phyloP scores from a whole-genome alignment of 805 yeast genomes.

The Spathaspora girioi region DNA sequence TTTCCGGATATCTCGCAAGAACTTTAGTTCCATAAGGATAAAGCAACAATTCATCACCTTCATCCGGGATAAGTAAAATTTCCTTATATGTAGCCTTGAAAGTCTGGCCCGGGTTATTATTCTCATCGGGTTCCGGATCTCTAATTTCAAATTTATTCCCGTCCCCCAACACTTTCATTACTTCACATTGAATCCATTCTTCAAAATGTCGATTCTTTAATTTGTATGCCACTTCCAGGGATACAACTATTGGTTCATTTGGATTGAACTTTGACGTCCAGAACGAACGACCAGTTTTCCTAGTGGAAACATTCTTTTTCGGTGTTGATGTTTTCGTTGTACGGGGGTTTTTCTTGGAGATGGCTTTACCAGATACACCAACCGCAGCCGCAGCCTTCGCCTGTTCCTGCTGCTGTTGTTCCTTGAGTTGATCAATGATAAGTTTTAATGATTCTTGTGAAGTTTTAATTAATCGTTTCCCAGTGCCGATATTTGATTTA shows the following conservation, averaged over 20 bases:
- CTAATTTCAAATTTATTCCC: conserved; percentile 81
- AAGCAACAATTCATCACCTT: conserved; percentile 38
- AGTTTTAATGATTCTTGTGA: conserved; percentile 45
- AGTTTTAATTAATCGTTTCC: conserved; percentile 33
- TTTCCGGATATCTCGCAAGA: conserved; percentile 92
- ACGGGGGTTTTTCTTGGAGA: neutral
- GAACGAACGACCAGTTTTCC: conserved; percentile 42
- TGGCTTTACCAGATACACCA: neutral
- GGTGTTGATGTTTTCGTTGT: conserved; percentile 7
- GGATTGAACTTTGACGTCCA: conserved; percentile 58
- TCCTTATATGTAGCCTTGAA: conserved; percentile 84
- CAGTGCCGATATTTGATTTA: conserved; percentile 54
- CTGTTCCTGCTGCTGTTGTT: conserved; percentile 5
- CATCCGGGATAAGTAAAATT: conserved; percentile 63
- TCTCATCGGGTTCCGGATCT: conserved; percentile 97
- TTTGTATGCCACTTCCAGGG: conserved; percentile 86
- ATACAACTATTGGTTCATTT: conserved; percentile 53
- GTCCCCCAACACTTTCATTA: conserved; percentile 70
- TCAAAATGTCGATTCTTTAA: conserved; percentile 67
- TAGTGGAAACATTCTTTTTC: conserved; percentile 1
- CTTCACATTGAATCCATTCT: conserved; percentile 97
- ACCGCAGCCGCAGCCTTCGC: conserved; percentile 2
- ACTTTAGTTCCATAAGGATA: conserved; percentile 80
- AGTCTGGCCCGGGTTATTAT: conserved; percentile 80
- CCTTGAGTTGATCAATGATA: conserved; percentile 32